Percentiles rank a stretch among this genome's conserved stretches.
Conservation (phyloP, 2,329 filamentous ascomycete species). For the Xylariaceae sp. region DNA sequence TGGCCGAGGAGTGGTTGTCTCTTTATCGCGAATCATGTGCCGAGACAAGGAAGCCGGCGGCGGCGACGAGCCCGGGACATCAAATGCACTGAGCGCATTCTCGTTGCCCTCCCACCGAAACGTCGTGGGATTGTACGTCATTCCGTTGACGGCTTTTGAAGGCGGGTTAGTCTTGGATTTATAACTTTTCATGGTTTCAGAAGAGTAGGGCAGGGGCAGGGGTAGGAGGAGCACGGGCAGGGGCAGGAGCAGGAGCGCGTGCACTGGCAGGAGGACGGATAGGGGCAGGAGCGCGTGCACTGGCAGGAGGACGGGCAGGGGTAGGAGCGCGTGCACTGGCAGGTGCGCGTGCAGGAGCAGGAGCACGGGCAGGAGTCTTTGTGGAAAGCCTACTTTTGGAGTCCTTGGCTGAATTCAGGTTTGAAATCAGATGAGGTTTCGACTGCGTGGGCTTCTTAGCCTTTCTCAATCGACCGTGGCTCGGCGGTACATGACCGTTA, state of each 20-base stretch:
- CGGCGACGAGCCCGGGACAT: conserved; percentile 53
- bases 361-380: too few species aligned
- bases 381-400: conserved; percentile 63
- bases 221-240: too few species aligned
- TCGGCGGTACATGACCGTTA: conserved; percentile 40
- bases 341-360: too few species aligned
- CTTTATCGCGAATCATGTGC: conserved; percentile 47
- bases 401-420: conserved; percentile 67
- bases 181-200: not conserved
- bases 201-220: too few species aligned
- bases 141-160: conserved; percentile 73
- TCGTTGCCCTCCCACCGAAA: conserved; percentile 97
- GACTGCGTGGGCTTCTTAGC: conserved; percentile 50
- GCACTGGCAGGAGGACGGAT: too few species aligned
- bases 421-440: conserved; percentile 86
- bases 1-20: conserved; percentile 55
- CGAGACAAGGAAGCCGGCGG: conserved; percentile 43
- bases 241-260: too few species aligned
- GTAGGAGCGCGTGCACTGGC: too few species aligned
- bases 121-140: conserved; percentile 86
- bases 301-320: too few species aligned
- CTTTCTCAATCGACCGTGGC: conserved; percentile 49
- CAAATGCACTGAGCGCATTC: conserved; percentile 74
- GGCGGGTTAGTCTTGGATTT: not conserved
- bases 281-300: too few species aligned